Base-by-base conservation (phyloP, 768 basidiomycete genomes). In the Xerocomus spinulosus region DNA sequence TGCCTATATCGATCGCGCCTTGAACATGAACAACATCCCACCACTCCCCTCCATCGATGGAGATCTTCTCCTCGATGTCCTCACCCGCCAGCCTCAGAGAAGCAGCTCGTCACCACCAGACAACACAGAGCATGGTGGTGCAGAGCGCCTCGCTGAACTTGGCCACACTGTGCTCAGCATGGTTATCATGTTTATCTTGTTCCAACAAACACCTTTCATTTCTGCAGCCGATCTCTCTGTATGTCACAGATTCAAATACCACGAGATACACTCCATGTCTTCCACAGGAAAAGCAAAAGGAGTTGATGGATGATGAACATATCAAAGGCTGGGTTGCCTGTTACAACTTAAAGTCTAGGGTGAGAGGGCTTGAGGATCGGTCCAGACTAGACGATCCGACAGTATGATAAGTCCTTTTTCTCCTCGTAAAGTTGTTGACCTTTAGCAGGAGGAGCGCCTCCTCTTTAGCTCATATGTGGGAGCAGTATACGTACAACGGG, bases 391-490 rank as follows among this genome's bases (percentile, higher is more conserved):
- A 67, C n/a, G 55, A 63, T 1, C 67, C 75, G 3, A 53, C 67
- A 25, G 76, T 75, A 55, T 44, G 52, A 15, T 12, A 8, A 15
- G 25, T 18, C 21, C 8, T 32, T 20, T 21, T 2, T 13, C 40
- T 26, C 15, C 32, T 23, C 13, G 28, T 10, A 37, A 44, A 46
- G 32, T 39, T 42, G 29, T 28, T 47, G 53, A 55, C 40, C 34
- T 23, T 44, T 28, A 26, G 15, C 51, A 86, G 83, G 82, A 82
- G 63, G 75, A 78, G 45, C 70, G 70, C 23, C 66, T 63, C 36
- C 75, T 82, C 41, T 84, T 84, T 52, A 57, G 77, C 55, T 76
- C 77, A 17, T 86, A 85, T 52, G 69, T 86, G 12, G 85, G 83
- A 9, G 85, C 82, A n/a, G 63, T 83, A 12, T 82, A 77, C 60